Evolutionary conservation across 2,329 filamentous ascomycete species (phyloP).

Genomic region (Didymella pinodella): DNA sequence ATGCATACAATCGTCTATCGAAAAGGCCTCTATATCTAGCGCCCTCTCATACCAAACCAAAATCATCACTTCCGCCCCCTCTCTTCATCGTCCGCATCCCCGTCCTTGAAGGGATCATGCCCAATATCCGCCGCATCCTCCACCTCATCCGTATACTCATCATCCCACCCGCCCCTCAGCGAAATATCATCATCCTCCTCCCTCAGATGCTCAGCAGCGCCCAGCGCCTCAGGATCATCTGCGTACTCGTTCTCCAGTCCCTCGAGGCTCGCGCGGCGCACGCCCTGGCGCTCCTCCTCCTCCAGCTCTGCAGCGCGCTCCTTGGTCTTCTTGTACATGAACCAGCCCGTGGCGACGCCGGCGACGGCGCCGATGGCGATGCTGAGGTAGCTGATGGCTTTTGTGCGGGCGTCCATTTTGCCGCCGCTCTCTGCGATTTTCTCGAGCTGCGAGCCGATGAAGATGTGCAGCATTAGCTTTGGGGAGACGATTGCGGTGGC

Average conservation of each 20-base stretch:
- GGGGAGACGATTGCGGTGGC: slow-evolving; percentile 84
- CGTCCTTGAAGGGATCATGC: slow-evolving; percentile 55
- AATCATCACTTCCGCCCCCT: slow-evolving; percentile 5
- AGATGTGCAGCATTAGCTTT: slow-evolving; percentile 90
- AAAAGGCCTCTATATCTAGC: neutral
- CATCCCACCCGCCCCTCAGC: slow-evolving; percentile 59
- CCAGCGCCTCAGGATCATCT: slow-evolving; percentile 56
- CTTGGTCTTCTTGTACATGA: slow-evolving; percentile 77
- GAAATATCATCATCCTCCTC: slow-evolving; percentile 63
- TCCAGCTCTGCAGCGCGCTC: slow-evolving; percentile 59
- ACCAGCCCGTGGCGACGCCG: slow-evolving; percentile 77
- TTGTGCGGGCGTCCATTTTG: slow-evolving; percentile 80
- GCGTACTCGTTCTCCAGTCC: slow-evolving; percentile 52
- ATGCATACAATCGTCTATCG: slow-evolving; percentile 1
- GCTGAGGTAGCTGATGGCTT: slow-evolving; percentile 81
- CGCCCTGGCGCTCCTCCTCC: slow-evolving; percentile 54
- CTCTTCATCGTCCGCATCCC: slow-evolving; percentile 49
- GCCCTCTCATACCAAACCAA: neutral
- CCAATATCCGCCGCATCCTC: slow-evolving; percentile 54
- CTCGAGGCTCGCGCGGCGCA: slow-evolving; percentile 42
- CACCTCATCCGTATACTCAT: slow-evolving; percentile 55
- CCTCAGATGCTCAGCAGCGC: slow-evolving; percentile 50
- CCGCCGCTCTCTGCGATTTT: slow-evolving; percentile 83
- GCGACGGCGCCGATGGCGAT: slow-evolving; percentile 76
- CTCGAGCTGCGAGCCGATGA: slow-evolving; percentile 85